Percentiles rank a stretch among this genome's conserved stretches.
Evolutionary conservation across 1,284 basidiomycete species (phyloP).

Genomic region (Inonotus obliquus): DNA sequence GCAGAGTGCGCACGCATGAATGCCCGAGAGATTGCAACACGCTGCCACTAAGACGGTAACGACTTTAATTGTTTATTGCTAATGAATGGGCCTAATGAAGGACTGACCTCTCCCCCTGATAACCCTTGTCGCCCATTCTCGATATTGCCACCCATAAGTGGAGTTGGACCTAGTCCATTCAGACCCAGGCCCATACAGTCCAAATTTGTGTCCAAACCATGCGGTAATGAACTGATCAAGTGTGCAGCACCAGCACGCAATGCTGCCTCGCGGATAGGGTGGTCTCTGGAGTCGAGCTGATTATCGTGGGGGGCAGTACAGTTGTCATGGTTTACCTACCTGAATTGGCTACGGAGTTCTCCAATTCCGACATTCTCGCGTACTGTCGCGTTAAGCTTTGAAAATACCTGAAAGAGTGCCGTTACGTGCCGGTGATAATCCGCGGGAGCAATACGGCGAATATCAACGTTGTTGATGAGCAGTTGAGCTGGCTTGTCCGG

Average conservation of each 20-base stretch:
- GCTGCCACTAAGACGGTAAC: slow-evolving; percentile 64
- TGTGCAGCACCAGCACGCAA: slow-evolving; percentile 59
- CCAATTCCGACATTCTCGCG: slow-evolving; percentile 79
- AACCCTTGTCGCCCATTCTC: slow-evolving; percentile 50
- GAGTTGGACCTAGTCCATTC: slow-evolving; percentile 10
- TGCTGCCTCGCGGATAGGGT: slow-evolving; percentile 55
- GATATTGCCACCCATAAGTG: slow-evolving; percentile 32
- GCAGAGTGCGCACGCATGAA: slow-evolving; percentile 80
- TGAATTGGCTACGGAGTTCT: slow-evolving; percentile 36
- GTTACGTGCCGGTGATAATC: slow-evolving; percentile 70
- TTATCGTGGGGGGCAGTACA: not conserved
- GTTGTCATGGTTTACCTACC: not conserved
- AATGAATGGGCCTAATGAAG: not conserved
- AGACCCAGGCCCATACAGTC: slow-evolving; percentile 51
- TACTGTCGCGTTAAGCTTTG: slow-evolving; percentile 68
- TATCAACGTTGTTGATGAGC: slow-evolving; percentile 61
- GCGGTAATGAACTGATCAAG: slow-evolving; percentile 57
- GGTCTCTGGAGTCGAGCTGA: slow-evolving; percentile 17
- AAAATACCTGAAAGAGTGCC: slow-evolving; percentile 81
- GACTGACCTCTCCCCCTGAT: slow-evolving; percentile 71
- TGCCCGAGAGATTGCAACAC: slow-evolving; percentile 75
- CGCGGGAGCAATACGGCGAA: slow-evolving; percentile 54
- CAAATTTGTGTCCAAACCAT: slow-evolving; percentile 61
- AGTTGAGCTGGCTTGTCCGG: slow-evolving; percentile 32
- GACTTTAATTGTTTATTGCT: not conserved